phyloP scores from a whole-genome alignment of 768 basidiomycete species.

The Xerocomus spinulosus region DNA sequence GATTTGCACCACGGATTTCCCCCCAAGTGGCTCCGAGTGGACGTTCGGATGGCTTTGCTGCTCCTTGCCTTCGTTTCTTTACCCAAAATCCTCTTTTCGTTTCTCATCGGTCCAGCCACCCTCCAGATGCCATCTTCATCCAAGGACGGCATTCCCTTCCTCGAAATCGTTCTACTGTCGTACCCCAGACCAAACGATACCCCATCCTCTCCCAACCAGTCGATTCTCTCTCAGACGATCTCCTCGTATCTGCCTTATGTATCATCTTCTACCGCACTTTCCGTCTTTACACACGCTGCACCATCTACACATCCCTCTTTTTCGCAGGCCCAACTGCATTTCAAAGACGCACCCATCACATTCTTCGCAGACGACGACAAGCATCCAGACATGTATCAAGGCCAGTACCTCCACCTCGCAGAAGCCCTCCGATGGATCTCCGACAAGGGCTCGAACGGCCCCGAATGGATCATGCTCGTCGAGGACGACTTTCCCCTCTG shows the following conservation, averaged over 20 bases:
- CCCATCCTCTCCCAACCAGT: conserved; percentile 13
- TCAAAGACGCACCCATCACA: conserved; percentile 19
- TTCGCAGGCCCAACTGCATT: conserved; percentile 21
- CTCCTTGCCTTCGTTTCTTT: conserved; percentile 15
- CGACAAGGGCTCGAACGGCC: conserved; percentile 13
- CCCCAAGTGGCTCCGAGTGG: conserved; percentile 7
- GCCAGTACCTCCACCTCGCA: conserved; percentile 39
- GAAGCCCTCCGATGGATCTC: conserved; percentile 38
- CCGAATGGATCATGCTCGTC: conserved; percentile 42
- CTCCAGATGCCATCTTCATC: conserved; percentile 12
- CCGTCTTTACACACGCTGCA: conserved; percentile 37
- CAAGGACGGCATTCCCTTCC: conserved; percentile 25
- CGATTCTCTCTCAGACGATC: conserved; percentile 35
- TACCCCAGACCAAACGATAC: conserved; percentile 36
- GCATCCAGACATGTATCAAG: conserved; percentile 19
- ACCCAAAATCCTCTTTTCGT: neutral
- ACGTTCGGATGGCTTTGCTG: conserved; percentile 18
- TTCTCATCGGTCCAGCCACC: conserved; percentile 1
- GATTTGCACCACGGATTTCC: conserved; percentile 1
- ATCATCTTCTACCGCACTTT: conserved; percentile 26
- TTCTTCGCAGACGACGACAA: conserved; percentile 31
- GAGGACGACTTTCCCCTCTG: conserved; percentile 45
- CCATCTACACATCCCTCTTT: conserved; percentile 30
- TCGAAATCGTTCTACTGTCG: conserved; percentile 40
- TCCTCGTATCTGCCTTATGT: conserved; percentile 35